Evolutionary conservation across 1,284 basidiomycete genomes (phyloP), one percentile per base, ranked within the genome.

Genomic region (Puccinia hordei): DNA sequence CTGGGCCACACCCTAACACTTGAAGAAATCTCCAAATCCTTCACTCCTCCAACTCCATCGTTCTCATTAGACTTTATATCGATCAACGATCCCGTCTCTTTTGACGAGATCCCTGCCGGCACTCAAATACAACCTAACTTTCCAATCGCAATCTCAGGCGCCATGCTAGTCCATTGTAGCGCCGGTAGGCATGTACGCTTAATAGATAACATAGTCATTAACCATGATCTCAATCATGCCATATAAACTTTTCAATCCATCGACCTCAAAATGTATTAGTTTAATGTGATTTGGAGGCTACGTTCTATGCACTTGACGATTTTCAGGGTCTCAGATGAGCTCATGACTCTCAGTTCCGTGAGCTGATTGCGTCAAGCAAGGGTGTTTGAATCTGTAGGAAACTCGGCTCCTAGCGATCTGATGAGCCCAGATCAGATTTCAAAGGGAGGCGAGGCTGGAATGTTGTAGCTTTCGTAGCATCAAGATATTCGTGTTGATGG

Each of bases 141-240:
- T 59, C 66, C 66, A 17, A 71, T 78, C n/a, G 76, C 55, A 33
- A 65, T 77, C 51, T 78, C 76, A 2, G 76, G 76, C 8, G 65
- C 76, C 19, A 71, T 78, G 24, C 33, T 78, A 22, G 66, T 78
- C 33, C 15, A 76, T 22, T 63, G 59, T 63, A 76, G 44, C 46
- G 3, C n/a, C 9, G 66, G 66, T 30, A 49, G 63, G 12, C 19
- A 22, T 17, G 76, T 78, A 10, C 65, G 76, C 17, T 53, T 78
- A 41, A 69, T 78, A 27, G 76, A 78, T 53, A 78, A 78, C 27
- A 27, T 78, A 8, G 66, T 77, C 22, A 33, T 77, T 22, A 68
- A 77, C 38, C 41, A 69, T 57, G 63, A 77, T 69, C 51, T 77
- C 46, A 78, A 78, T 71, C 13, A n/a, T 38, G 17, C 22, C n/a